Evolutionary conservation across 2,329 filamentous ascomycete species (phyloP), one percentile per base, ranked within the genome.

Genomic region (Malbranchea zuffiana): DNA sequence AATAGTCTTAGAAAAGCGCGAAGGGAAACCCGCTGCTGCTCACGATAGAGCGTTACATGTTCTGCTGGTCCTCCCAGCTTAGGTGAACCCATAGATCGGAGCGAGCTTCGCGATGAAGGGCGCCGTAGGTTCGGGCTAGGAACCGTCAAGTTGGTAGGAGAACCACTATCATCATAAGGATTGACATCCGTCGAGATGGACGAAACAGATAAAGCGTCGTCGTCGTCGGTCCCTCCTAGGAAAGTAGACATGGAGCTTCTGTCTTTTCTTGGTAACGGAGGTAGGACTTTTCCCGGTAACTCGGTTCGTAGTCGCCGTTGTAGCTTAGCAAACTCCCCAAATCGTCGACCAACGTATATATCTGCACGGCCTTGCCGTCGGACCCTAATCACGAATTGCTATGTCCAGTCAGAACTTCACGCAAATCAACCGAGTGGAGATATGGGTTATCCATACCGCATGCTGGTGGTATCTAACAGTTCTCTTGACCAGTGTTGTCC

Each of bases 381-480:
- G 19, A 95, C 81, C 7, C 88, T 76, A 41, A 98, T 69, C 31
- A 98, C 62, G 51, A 95, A 98, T 66, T 96, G 84, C 81, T 86
- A 43, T 3, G 34, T 5, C 4, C 8, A 12, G 15, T 26, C 19
- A 29, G n/a, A 8, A 37, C 32, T 35, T 28, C 19, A 20, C 17
- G 17, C 7, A n/a, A 20, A 11, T 17, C 15, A 10, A 17, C 13
- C n/a, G 16, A 10, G 6, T 20, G 17, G 3, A 26, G 35, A 23
- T 4, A 7, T n/a, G 32, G 18, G 10, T 23, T 20, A n/a, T n/a
- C 13, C 78, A 61, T 64, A 85, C 83, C 36, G 90, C 85, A 67
- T 96, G 88, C 50, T 86, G 83, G 57, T 95, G 90, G 52, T 90
- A 78, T 41, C 88, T 72, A 18, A 96, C 77, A 42, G 85, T 93